These are phyloP conservation scores for Choiromyces venosus DNA, from an alignment of 495 filamentous ascomycete genomes.

Conservation along the genomic window DNA sequence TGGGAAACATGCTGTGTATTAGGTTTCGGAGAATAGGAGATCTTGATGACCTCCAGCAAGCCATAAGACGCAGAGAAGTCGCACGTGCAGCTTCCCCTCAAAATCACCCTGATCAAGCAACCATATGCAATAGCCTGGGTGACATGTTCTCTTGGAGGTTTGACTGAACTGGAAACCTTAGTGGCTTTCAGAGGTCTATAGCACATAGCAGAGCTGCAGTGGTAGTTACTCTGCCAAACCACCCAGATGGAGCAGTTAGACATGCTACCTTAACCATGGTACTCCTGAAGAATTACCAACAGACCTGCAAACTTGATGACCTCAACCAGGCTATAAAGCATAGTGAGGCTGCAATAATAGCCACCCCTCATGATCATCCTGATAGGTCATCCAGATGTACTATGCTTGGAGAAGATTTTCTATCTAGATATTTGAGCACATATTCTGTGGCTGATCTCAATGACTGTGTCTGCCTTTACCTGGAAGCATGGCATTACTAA, in stretches of 20 bases:
- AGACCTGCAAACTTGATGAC: too few relatives aligned
- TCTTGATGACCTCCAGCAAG: neutral
- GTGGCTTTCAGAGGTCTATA: constrained; percentile 6
- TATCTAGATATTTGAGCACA: constrained; percentile 4
- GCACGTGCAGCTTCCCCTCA: too few relatives aligned
- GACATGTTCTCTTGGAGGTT: neutral
- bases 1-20: too few relatives aligned
- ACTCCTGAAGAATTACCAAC: too few relatives aligned
- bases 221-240: too few relatives aligned
- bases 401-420: neutral
- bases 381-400: neutral
- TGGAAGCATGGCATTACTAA: constrained; percentile 2
- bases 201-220: too few relatives aligned
- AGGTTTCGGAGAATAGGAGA: neutral
- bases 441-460: neutral
- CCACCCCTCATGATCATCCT: neutral
- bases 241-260: too few relatives aligned
- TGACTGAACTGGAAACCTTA: neutral
- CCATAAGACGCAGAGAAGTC: neutral
- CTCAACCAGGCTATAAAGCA: neutral
- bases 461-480: neutral
- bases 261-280: too few relatives aligned
- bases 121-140: neutral
- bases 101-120: too few relatives aligned
- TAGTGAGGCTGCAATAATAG: neutral